Evolutionary conservation across 371 early-diverging fungal species (phyloP).

Genomic region (Saksenaea vasiformis): DNA sequence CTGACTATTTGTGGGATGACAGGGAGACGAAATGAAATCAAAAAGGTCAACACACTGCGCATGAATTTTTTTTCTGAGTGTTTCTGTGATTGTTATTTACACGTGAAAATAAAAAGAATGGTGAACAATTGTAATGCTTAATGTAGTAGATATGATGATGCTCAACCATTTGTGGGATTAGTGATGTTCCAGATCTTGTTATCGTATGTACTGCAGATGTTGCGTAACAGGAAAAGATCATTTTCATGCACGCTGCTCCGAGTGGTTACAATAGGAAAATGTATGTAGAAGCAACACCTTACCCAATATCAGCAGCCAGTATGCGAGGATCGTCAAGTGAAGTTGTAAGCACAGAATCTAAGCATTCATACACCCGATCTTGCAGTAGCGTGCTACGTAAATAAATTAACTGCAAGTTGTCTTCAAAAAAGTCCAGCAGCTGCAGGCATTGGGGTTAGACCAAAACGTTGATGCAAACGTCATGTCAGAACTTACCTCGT

Average conservation of each 20-base stretch:
- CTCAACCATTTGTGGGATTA: conserved; percentile 2
- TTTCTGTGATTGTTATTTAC: no score
- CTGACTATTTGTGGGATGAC: no score
- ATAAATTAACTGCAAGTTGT: conserved; percentile 44
- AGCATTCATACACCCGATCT: conserved; percentile 33
- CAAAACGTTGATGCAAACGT: conserved; percentile 5
- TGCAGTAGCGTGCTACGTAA: conserved; percentile 41
- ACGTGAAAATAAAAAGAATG: neutral
- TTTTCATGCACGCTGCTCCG: conserved; percentile 26
- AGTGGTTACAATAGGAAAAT: neutral
- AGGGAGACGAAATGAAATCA: no score
- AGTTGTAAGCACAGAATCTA: conserved; percentile 11
- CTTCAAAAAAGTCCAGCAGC: conserved; percentile 34
- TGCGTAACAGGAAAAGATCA: conserved; percentile 43
- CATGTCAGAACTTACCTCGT: conserved; percentile 25
- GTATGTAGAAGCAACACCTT: conserved; percentile 4
- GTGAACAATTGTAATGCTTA: neutral
- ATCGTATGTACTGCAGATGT: conserved; percentile 46
- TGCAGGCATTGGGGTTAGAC: conserved; percentile 3
- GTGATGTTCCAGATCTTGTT: conserved; percentile 29
- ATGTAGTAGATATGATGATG: neutral
- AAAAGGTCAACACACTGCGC: no score
- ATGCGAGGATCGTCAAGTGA: conserved; percentile 15
- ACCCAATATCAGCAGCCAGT: conserved; percentile 38
- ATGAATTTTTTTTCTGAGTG: no score